Evolutionary conservation across 2,329 filamentous ascomycete species (phyloP).

Genomic region (Diaporthe amygdali): DNA sequence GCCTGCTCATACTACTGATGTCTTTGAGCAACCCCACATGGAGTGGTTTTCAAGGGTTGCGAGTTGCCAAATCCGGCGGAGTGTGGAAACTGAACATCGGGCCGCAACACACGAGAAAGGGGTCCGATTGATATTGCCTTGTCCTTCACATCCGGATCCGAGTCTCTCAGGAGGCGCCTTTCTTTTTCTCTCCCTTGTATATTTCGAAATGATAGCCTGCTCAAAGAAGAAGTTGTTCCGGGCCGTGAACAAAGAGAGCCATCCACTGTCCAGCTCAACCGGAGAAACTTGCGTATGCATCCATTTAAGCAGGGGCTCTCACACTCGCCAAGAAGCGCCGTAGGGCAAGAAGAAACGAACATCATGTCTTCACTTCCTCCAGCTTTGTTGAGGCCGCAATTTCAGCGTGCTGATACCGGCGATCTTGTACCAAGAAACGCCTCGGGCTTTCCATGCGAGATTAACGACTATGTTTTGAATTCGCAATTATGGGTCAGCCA

Average conservation of each 20-base stretch:
- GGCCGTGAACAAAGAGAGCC: background rate
- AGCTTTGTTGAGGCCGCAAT: no score
- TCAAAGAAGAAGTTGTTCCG: background rate
- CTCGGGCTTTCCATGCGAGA: background rate
- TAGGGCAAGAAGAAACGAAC: background rate
- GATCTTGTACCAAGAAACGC: background rate
- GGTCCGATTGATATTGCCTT: background rate
- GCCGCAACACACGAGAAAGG: background rate
- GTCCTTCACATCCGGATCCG: background rate
- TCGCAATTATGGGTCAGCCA: background rate
- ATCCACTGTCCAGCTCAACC: background rate
- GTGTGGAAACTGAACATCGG: background rate
- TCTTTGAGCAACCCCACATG: background rate
- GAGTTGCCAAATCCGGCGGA: background rate
- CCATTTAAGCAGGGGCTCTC: background rate
- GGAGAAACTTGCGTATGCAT: background rate
- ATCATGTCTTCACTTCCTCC: background rate
- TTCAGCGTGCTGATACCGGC: background rate
- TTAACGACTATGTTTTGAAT: background rate
- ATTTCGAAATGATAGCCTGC: no score
- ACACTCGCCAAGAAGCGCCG: rapidly evolving
- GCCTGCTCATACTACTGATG: background rate
- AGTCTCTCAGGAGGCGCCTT: no score
- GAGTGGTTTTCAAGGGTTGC: background rate
- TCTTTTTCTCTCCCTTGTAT: background rate